Conservation (phyloP, 768 basidiomycete genomes). For the Mycena pura region DNA sequence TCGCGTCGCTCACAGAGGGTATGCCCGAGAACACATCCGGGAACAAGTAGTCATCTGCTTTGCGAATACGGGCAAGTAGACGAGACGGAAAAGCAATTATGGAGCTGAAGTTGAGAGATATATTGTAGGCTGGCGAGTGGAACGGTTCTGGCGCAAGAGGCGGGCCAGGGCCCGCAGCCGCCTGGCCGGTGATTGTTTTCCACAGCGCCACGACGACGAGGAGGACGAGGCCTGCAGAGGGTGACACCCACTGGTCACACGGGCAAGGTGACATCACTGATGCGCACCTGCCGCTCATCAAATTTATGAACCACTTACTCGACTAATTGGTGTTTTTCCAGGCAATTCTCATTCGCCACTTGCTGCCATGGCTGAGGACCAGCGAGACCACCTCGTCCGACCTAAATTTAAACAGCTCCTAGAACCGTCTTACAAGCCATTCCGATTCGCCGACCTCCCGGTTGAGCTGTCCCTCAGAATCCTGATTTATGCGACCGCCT, state of each 20-base stretch:
- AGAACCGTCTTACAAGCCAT: neutral
- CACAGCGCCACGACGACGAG: conserved; percentile 23
- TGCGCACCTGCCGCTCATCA: too few species aligned
- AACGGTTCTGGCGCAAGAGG: conserved; percentile 18
- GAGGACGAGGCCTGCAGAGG: neutral
- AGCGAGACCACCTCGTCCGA: conserved; percentile 6
- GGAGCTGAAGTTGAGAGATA: conserved; percentile 57
- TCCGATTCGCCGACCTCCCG: conserved; percentile 11
- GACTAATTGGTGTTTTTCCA: too few species aligned
- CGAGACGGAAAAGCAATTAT: conserved; percentile 50
- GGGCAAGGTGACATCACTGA: too few species aligned
- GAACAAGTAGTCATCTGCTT: conserved; percentile 38
- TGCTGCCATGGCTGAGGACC: neutral
- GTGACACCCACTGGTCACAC: too few species aligned
- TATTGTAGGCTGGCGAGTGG: conserved; percentile 32
- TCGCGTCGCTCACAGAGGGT: conserved; percentile 11
- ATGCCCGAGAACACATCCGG: conserved; percentile 22
- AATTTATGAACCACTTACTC: too few species aligned
- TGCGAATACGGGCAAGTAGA: conserved; percentile 46
- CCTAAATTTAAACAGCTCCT: conserved; percentile 3
- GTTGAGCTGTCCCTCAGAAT: conserved; percentile 20
- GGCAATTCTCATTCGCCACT: too few species aligned
- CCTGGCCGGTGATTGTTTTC: conserved; percentile 25
- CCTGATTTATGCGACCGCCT: conserved; percentile 5
- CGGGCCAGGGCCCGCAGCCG: conserved; percentile 18